These are phyloP conservation scores for Cryphonectria parasitica DNA, from an alignment of 2,329 filamentous ascomycete genomes.

Conservation along the genomic window DNA sequence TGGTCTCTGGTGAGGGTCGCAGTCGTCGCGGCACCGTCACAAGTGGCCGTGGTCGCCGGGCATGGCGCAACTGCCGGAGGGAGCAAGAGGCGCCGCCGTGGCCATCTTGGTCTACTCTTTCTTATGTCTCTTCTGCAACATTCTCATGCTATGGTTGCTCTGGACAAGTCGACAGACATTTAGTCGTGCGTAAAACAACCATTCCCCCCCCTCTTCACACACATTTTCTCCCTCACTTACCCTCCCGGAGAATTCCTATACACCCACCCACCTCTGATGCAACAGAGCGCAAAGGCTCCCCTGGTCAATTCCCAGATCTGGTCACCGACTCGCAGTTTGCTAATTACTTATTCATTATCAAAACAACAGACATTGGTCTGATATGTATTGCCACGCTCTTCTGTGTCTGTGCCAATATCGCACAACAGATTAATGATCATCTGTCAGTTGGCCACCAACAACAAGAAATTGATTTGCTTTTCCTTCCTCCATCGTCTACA, in stretches of 20 bases:
- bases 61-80: constrained; percentile 20
- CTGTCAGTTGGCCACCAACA: constrained; percentile 1
- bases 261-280: background rate
- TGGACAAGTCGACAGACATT: constrained; percentile 18
- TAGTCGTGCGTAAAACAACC: constrained; percentile 13
- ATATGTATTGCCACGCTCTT: constrained; percentile 15
- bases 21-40: background rate
- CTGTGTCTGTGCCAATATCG: constrained; percentile 7
- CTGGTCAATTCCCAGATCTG: background rate
- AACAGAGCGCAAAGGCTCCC: background rate
- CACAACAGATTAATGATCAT: constrained; percentile 20
- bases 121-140: constrained; percentile 16
- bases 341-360: background rate
- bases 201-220: background rate
- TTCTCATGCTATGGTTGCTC: constrained; percentile 23
- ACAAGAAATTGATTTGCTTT: background rate
- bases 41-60: background rate
- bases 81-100: constrained; percentile 9
- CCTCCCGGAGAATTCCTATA: background rate
- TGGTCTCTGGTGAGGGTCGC: background rate
- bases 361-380: constrained; percentile 15
- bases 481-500: background rate
- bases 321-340: background rate
- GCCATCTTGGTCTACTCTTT: constrained; percentile 16
- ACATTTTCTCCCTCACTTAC: too few relatives aligned